phyloP scores from a whole-genome alignment of 495 filamentous ascomycete species.

The Xylaria cubensis region DNA sequence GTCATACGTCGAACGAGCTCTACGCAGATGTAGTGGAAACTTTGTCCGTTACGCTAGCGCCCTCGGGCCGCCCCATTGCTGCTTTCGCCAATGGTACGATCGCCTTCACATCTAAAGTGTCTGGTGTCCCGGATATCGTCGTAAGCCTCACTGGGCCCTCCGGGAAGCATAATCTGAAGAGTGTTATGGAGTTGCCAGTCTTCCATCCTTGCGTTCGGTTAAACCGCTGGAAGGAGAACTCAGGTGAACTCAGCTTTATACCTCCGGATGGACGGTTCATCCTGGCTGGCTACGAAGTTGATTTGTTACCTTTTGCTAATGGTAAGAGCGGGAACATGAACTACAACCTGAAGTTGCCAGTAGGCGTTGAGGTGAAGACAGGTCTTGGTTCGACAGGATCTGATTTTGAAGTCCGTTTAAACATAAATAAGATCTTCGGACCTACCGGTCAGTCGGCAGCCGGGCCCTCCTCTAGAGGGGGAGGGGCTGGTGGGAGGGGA shows the following conservation, averaged over 20 bases:
- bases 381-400: slow-evolving; percentile 72
- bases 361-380: slow-evolving; percentile 80
- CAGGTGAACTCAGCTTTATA: slow-evolving; percentile 91
- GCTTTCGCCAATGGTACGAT: slow-evolving; percentile 92
- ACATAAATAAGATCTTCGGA: slow-evolving; percentile 69
- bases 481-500: slow-evolving; percentile 55
- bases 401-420: slow-evolving; percentile 89
- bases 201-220: slow-evolving; percentile 96
- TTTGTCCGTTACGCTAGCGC: slow-evolving; percentile 83
- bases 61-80: slow-evolving; percentile 83
- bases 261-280: slow-evolving; percentile 97
- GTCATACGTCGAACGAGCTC: slow-evolving; percentile 95
- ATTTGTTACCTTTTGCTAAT: slow-evolving; percentile 72
- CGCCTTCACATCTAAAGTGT: slow-evolving; percentile 93
- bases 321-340: slow-evolving; percentile 48
- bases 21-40: slow-evolving; percentile 97
- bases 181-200: slow-evolving; percentile 83
- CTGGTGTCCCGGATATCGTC: slow-evolving; percentile 87
- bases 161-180: slow-evolving; percentile 73
- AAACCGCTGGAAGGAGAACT: slow-evolving; percentile 81
- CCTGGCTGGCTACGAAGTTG: slow-evolving; percentile 91
- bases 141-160: slow-evolving; percentile 80
- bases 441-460: slow-evolving; percentile 40
- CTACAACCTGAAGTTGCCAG: slow-evolving; percentile 75
- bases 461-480: slow-evolving; percentile 63